A percentile compares a stretch with the other conserved stretches of the same genome.
Evolutionary conservation across 495 filamentous ascomycete genomes (phyloP).

Genomic region (Chaetomium tenue): DNA sequence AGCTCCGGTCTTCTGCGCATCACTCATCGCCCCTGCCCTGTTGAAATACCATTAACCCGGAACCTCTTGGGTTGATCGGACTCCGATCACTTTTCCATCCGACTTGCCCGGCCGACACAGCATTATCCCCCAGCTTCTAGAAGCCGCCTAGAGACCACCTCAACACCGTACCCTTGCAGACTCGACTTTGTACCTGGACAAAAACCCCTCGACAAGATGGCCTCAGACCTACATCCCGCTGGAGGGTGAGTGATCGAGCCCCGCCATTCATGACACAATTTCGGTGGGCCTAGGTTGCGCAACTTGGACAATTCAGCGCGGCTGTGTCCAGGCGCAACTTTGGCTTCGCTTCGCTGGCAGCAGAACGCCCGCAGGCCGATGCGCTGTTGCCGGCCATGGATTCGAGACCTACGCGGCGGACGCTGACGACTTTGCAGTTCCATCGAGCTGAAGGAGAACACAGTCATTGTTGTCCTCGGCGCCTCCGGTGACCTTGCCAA

Average conservation of each 20-base stretch:
- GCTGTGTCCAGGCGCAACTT: conserved; percentile 9
- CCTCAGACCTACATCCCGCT: conserved; percentile 35
- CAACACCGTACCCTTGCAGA: not conserved
- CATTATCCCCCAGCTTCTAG: conserved; percentile 13
- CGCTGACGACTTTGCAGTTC: conserved; percentile 31
- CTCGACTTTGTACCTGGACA: conserved; percentile 6
- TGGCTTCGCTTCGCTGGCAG: conserved; percentile 6
- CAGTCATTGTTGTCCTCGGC: conserved; percentile 93
- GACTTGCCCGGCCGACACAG: conserved; percentile 21
- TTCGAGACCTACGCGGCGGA: not conserved
- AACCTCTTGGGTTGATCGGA: conserved; percentile 35
- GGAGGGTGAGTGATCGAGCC: conserved; percentile 42
- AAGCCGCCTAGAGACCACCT: conserved; percentile 5
- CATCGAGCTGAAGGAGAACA: conserved; percentile 97
- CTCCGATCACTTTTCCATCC: conserved; percentile 30
- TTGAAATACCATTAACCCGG: conserved; percentile 43
- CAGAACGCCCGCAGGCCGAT: not conserved
- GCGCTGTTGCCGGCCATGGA: not conserved
- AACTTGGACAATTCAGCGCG: conserved; percentile 17
- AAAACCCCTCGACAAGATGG: conserved; percentile 40
- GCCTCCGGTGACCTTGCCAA: conserved; percentile 97
- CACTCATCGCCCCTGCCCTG: conserved; percentile 26
- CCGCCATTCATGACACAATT: conserved; percentile 32
- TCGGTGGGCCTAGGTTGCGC: conserved; percentile 28
- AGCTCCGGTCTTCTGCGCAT: conserved; percentile 36